Evolutionary conservation across 2,329 filamentous ascomycete species (phyloP), one percentile per base, ranked within the genome.

Genomic region (Pseudogymnoascus destructans): DNA sequence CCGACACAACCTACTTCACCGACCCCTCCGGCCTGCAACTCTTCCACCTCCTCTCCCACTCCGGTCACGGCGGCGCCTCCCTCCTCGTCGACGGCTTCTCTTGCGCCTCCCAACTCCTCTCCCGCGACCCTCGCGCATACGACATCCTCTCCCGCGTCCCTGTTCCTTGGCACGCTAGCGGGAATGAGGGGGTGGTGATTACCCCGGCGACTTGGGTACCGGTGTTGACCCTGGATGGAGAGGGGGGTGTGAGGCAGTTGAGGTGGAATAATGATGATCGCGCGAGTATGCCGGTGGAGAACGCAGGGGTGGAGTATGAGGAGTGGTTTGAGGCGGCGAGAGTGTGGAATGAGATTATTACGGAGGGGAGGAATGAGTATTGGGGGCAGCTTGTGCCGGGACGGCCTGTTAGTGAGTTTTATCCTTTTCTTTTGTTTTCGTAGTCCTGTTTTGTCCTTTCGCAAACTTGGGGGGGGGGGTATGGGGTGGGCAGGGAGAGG

Each of bases 181-280:
- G 93, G 8, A 96, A 96, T 66, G 75, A 86, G 61, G 89, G 87
- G 30, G 86, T 91, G 62, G 86, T 81, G 33, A 91, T 96, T 61
- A 79, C 86, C 55, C 89, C 92, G 0, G 80, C 84, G 59, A 74
- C 73, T 40, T 72, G 78, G 3, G 87, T 85, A 60, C 87, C 90
- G 0, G 88, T 95, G 1, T 73, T 97, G 7, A 82, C 84, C 59
- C 72, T 82, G 42, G 74, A 82, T 52, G 65, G 69, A 1, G 73
- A 71, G 1, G 66, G 68, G 0, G 68, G 70, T 35, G 67, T 86
- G 40, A 72, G 77, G 27, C 85, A 89, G 59, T 77, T 97, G 5
- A 79, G 92, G 58, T 98, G 93, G 93, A 98, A 98, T 70, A 92
- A 91, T 63, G 86, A 89, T 62, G 93, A 97, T 70, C 78, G 93